Conservation (phyloP, 2,329 filamentous ascomycete genomes). For the Xylaria digitata region DNA sequence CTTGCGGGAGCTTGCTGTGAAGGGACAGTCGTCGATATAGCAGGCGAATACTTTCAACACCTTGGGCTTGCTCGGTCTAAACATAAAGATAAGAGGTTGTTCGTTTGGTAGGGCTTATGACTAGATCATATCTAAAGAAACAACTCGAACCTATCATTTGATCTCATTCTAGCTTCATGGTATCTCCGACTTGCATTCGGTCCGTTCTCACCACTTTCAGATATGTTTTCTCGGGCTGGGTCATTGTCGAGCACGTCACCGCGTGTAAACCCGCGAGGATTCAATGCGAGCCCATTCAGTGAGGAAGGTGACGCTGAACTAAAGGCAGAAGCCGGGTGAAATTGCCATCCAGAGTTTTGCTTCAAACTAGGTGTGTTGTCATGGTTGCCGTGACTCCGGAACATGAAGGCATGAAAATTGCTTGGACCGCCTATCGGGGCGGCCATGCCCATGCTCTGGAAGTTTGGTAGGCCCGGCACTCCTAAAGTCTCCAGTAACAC, state of each 20-base stretch:
- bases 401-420: background rate
- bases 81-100: background rate
- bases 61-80: background rate
- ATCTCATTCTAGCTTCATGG: background rate
- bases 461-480: background rate
- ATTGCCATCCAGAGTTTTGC: background rate
- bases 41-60: background rate
- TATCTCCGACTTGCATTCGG: too few species aligned
- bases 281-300: too few species aligned
- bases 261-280: too few species aligned
- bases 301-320: background rate
- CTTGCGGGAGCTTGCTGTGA: slow-evolving; percentile 5
- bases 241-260: too few species aligned
- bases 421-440: background rate
- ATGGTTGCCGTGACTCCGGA: background rate
- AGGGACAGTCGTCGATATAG: background rate
- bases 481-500: background rate
- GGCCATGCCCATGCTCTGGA: background rate
- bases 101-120: background rate
- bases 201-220: background rate
- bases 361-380: too few species aligned
- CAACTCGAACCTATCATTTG: background rate
- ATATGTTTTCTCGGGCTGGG: too few species aligned
- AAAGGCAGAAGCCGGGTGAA: background rate
- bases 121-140: background rate